Evolutionary conservation across 805 yeast species (phyloP).

Genomic region (Candida silvicultrix): DNA sequence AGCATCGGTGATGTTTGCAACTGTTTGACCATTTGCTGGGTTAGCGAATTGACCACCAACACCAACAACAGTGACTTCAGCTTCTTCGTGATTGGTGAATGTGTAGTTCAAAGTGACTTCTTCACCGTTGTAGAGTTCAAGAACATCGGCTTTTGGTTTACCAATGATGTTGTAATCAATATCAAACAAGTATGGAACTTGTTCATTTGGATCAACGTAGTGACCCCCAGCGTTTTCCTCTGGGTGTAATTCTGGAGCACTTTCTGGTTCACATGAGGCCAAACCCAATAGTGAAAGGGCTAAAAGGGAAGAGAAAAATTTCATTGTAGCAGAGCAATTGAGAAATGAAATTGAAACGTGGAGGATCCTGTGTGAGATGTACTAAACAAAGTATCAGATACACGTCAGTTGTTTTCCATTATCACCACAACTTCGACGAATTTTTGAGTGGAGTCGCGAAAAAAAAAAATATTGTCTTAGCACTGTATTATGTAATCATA

Average conservation of each 20-base stretch:
- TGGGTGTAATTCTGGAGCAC: slow-evolving; percentile 14
- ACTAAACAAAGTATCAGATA: not conserved
- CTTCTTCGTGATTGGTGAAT: slow-evolving; percentile 47
- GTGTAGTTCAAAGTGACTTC: slow-evolving; percentile 43
- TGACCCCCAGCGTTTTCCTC: slow-evolving; percentile 8
- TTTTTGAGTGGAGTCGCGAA: not conserved
- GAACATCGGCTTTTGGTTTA: slow-evolving; percentile 30
- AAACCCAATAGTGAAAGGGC: slow-evolving; percentile 8
- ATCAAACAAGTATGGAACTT: slow-evolving; percentile 37
- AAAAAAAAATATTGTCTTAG: no score
- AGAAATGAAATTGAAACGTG: not conserved
- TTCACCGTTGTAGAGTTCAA: slow-evolving; percentile 46
- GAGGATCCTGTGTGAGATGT: no score
- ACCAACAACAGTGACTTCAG: slow-evolving; percentile 49
- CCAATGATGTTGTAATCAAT: slow-evolving; percentile 45
- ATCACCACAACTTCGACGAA: not conserved
- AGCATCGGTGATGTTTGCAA: slow-evolving; percentile 60
- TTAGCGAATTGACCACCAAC: slow-evolving; percentile 61
- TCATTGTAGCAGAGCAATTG: slow-evolving; percentile 9
- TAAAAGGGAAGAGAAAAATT: slow-evolving; percentile 11
- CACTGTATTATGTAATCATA: not conserved
- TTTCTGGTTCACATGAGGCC: slow-evolving; percentile 3
- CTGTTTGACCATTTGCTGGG: slow-evolving; percentile 42
- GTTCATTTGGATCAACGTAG: slow-evolving; percentile 18
- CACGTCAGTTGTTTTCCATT: not conserved